These are phyloP conservation scores for Anethum foeniculum DNA, from an alignment of 140 eudicot genomes.

Conservation along the genomic window DNA sequence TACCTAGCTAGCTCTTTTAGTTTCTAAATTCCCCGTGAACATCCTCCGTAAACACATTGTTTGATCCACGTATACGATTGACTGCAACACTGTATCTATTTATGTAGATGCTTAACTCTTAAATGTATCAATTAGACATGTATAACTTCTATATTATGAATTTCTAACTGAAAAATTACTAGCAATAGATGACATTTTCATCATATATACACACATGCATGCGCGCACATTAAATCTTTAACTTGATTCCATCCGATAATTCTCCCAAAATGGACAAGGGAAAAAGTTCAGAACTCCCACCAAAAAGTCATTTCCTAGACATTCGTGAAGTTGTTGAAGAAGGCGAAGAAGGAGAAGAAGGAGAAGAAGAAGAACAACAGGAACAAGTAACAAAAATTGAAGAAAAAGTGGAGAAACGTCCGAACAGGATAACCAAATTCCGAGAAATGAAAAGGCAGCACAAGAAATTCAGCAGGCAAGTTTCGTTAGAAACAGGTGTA, in stretches of 20 bases:
- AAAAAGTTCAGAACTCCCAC: slow-evolving; percentile 22
- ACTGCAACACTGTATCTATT: neutral
- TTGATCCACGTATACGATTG: neutral
- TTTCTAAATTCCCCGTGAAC: slow-evolving; percentile 1
- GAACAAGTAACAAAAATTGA: slow-evolving; percentile 4
- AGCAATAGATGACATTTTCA: neutral
- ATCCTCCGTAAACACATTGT: neutral
- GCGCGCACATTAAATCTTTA: neutral
- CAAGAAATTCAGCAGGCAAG: slow-evolving; percentile 59
- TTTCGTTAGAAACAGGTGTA: slow-evolving; percentile 81
- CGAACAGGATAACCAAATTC: slow-evolving; percentile 17
- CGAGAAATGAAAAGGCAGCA: slow-evolving; percentile 38
- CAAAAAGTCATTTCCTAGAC: slow-evolving; percentile 49
- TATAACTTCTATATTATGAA: neutral
- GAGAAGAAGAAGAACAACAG: slow-evolving; percentile 16
- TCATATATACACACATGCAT: neutral
- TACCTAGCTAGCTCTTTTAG: slow-evolving; percentile 9
- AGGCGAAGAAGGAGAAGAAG: slow-evolving; percentile 43
- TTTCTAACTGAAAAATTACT: neutral
- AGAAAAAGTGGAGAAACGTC: slow-evolving; percentile 25
- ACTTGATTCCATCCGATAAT: neutral
- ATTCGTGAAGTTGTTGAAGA: slow-evolving; percentile 58
- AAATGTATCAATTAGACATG: neutral
- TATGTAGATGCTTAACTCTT: neutral
- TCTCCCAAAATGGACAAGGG: slow-evolving; percentile 35